Evolutionary conservation across 2,329 filamentous ascomycete genomes (phyloP).

Genomic region (Berkeleyomyces basicola): DNA sequence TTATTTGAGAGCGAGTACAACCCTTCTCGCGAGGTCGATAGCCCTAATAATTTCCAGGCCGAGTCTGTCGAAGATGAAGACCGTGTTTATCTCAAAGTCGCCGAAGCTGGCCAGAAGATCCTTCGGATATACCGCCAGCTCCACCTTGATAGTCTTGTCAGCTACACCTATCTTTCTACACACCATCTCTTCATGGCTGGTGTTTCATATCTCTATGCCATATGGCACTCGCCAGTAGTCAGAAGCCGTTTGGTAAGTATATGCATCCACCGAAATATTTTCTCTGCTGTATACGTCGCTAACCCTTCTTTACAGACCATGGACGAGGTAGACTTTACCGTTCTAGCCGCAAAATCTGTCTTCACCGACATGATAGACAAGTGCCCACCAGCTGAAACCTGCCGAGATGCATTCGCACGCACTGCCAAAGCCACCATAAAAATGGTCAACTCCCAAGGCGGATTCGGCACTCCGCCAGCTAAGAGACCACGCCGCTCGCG

Average conservation of each 20-base stretch:
- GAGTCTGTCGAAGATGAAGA: conserved; percentile 72
- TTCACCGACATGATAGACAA: conserved; percentile 84
- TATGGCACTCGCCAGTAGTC: conserved; percentile 88
- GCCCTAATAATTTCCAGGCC: conserved; percentile 38
- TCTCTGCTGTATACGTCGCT: conserved; percentile 14
- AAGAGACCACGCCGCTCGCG: conserved; percentile 18
- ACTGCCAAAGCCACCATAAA: conserved; percentile 92
- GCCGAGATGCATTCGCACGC: conserved; percentile 82
- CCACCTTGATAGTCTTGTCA: conserved; percentile 75
- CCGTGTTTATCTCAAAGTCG: conserved; percentile 81
- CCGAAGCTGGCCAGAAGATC: conserved; percentile 86
- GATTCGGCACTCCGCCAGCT: conserved; percentile 41
- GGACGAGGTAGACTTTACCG: conserved; percentile 95
- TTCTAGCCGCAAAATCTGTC: conserved; percentile 82
- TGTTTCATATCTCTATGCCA: conserved; percentile 88
- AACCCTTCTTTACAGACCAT: conserved; percentile 41
- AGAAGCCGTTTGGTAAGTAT: conserved; percentile 65
- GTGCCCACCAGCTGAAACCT: conserved; percentile 87
- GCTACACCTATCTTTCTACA: conserved; percentile 89
- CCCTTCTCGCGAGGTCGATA: conserved; percentile 46
- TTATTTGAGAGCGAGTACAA: conserved; percentile 67
- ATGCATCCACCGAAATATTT: background rate
- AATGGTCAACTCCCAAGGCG: conserved; percentile 79
- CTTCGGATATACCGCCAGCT: conserved; percentile 79
- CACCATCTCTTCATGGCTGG: conserved; percentile 97